These are phyloP conservation scores for Phytophthora multivora DNA, from an alignment of 352 stramenopile genomes.

Conservation along the genomic window DNA sequence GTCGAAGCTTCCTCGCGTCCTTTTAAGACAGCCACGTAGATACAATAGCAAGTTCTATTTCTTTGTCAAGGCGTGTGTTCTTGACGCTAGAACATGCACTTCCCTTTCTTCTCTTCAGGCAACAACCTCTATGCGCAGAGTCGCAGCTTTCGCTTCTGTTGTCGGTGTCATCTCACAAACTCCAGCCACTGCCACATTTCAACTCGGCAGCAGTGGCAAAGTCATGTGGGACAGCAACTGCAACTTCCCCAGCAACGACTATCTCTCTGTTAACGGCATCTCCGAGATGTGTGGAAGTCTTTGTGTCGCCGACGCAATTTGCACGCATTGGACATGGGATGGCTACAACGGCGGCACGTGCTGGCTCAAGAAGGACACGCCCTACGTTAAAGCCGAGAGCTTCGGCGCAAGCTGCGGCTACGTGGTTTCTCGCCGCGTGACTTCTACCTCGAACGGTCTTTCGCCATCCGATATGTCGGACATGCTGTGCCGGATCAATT, in stretches of 20 bases:
- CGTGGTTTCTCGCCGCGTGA: slow-evolving; percentile 24
- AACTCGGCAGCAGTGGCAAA: slow-evolving; percentile 10
- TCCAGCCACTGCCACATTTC: too few species aligned
- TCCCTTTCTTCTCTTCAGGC: not conserved
- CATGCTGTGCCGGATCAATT: slow-evolving; percentile 48
- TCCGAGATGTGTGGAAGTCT: slow-evolving; percentile 30
- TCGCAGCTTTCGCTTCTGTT: too few species aligned
- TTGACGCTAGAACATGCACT: too few species aligned
- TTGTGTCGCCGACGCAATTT: slow-evolving; percentile 6
- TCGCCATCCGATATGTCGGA: slow-evolving; percentile 19
- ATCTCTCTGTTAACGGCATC: slow-evolving; percentile 8
- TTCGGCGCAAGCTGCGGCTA: slow-evolving; percentile 32
- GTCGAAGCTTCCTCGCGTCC: slow-evolving; percentile 15
- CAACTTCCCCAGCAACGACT: slow-evolving; percentile 29
- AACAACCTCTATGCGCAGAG: too few species aligned
- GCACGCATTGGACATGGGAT: slow-evolving; percentile 37
- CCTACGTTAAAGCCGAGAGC: slow-evolving; percentile 8
- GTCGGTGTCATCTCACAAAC: too few species aligned
- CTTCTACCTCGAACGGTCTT: slow-evolving; percentile 16
- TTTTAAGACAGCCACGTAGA: not conserved
- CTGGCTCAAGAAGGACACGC: slow-evolving; percentile 30
- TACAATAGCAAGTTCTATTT: slow-evolving; percentile 5
- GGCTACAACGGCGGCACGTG: slow-evolving; percentile 39
- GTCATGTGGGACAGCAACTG: slow-evolving; percentile 35
- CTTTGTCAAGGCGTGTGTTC: not conserved